phyloP scores from a whole-genome alignment of 108 stramenopile species.

The Aurantiochytrium sp. region DNA sequence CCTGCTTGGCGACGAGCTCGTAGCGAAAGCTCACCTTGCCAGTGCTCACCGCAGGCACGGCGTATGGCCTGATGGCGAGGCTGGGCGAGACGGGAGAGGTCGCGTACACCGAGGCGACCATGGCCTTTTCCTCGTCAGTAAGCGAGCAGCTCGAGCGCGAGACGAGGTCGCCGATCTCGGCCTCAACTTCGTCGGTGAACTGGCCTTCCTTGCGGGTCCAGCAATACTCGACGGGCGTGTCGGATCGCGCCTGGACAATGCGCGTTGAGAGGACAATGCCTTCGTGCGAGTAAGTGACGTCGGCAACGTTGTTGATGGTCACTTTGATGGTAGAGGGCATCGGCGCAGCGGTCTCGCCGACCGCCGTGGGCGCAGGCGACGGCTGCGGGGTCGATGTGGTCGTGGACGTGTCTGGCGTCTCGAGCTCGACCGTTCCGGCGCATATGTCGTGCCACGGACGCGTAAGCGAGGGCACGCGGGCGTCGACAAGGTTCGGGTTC shows the following conservation, averaged over 20 bases:
- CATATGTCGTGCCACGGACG: not conserved
- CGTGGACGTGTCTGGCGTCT: not conserved
- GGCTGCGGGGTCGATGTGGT: not conserved
- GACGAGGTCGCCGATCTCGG: not conserved
- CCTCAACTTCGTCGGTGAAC: not conserved
- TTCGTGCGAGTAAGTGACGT: not conserved
- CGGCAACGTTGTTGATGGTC: not conserved
- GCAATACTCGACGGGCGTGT: not conserved
- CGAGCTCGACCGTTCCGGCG: not conserved
- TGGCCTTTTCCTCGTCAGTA: not conserved
- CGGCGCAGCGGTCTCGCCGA: not conserved
- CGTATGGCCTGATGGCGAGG: not conserved
- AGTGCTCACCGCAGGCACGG: not conserved
- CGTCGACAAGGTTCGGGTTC: not conserved
- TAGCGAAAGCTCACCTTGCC: not conserved
- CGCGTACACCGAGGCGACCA: not conserved
- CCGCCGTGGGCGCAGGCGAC: too few species aligned
- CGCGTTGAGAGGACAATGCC: not conserved
- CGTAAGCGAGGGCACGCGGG: not conserved
- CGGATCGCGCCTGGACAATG: not conserved
- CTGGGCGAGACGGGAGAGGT: not conserved
- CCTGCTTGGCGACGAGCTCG: not conserved
- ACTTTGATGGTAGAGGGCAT: not conserved
- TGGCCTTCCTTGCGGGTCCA: not conserved
- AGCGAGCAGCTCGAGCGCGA: not conserved